Conservation (phyloP, 2,329 filamentous ascomycete genomes). For the Colletotrichum endophyticum region DNA sequence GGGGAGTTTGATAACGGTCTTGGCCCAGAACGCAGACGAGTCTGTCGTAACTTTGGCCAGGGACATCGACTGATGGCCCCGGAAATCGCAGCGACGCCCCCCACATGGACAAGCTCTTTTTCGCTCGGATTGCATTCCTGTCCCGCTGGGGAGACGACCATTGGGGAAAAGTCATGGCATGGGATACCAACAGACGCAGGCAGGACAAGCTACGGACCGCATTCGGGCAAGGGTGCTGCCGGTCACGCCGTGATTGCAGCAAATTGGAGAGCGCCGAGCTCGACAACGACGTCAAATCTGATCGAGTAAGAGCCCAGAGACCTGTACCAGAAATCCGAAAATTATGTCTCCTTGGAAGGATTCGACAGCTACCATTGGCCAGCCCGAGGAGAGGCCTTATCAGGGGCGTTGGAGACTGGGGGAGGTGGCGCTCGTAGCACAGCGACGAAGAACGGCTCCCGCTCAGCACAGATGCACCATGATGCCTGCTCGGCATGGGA, state of each 20-base stretch:
- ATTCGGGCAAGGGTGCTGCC: slow-evolving; percentile 7
- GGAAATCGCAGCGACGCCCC: slow-evolving; percentile 7
- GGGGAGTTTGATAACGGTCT: slow-evolving; percentile 9
- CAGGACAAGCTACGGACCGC: slow-evolving; percentile 2
- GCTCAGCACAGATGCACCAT: neutral
- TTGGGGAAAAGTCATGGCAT: neutral
- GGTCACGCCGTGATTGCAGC: slow-evolving; percentile 18
- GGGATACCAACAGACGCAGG: neutral
- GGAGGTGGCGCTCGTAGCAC: neutral
- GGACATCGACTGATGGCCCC: slow-evolving; percentile 5
- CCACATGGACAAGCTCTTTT: slow-evolving; percentile 11
- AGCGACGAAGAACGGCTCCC: slow-evolving; percentile 6
- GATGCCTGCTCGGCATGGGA: slow-evolving; percentile 4
- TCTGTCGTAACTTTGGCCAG: neutral
- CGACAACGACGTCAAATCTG: slow-evolving; percentile 14
- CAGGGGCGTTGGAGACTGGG: neutral
- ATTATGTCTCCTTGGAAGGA: neutral
- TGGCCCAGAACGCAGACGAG: neutral
- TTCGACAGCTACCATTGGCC: neutral
- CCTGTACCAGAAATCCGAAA: neutral
- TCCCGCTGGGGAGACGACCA: neutral
- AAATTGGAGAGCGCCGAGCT: neutral
- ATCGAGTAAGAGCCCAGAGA: slow-evolving; percentile 15
- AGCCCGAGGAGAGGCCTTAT: slow-evolving; percentile 7
- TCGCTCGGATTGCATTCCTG: neutral